Evolutionary conservation across 2,329 filamentous ascomycete species (phyloP).

Genomic region (Colletotrichum euphorbiae): DNA sequence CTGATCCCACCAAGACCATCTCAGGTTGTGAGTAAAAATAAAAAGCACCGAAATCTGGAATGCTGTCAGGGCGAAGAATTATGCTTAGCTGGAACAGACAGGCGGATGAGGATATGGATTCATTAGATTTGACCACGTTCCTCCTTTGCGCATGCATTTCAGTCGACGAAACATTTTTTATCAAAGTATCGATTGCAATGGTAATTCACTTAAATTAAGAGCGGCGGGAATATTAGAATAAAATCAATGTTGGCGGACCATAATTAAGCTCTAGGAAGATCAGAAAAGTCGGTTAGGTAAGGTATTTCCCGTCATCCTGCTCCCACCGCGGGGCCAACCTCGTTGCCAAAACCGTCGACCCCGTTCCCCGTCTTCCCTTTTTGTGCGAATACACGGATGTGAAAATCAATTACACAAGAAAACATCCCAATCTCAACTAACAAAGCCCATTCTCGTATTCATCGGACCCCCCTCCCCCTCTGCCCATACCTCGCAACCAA

Average conservation of each 20-base stretch:
- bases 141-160: too few relatives aligned
- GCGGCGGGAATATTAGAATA: not conserved
- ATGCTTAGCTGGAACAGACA: too few relatives aligned
- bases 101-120: too few relatives aligned
- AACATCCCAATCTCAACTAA: not conserved
- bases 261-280: conserved; percentile 33
- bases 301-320: conserved; percentile 3
- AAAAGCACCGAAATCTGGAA: too few relatives aligned
- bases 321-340: conserved; percentile 17
- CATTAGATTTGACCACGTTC: too few relatives aligned
- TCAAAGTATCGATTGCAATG: too few relatives aligned
- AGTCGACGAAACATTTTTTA: too few relatives aligned
- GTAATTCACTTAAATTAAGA: too few relatives aligned
- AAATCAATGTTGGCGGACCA: conserved; percentile 5
- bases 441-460: conserved; percentile 24
- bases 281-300: conserved; percentile 31
- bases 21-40: too few relatives aligned
- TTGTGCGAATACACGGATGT: not conserved
- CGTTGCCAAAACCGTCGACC: not conserved
- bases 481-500: not conserved
- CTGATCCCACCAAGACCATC: too few relatives aligned
- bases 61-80: too few relatives aligned
- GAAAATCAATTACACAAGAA: conserved; percentile 15
- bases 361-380: conserved; percentile 16
- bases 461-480: conserved; percentile 2